Percentiles rank a stretch among this genome's conserved stretches.
Conservation (phyloP, 192 early-diverging fungal species). For the Coemansia sp. region DNA sequence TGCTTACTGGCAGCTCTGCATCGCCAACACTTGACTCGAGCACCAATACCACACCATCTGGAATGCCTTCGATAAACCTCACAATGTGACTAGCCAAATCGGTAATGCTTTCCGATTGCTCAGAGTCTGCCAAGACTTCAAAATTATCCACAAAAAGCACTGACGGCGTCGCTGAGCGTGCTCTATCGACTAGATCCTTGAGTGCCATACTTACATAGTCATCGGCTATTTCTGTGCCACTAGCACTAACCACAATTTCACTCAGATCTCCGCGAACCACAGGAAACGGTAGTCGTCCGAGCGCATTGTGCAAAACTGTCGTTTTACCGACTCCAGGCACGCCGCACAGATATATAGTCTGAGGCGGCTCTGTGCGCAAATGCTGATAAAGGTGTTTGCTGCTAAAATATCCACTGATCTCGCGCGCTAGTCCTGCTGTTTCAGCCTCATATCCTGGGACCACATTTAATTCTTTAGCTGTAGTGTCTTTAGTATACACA, state of each 20-base stretch:
- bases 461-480: neutral
- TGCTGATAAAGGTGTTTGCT: slow-evolving; percentile 15
- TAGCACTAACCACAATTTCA: slow-evolving; percentile 28
- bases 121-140: slow-evolving; percentile 27
- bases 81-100: slow-evolving; percentile 18
- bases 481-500: neutral
- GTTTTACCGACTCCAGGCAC: slow-evolving; percentile 39
- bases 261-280: slow-evolving; percentile 20
- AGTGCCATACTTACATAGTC: slow-evolving; percentile 38
- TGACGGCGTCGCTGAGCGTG: slow-evolving; percentile 22
- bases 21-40: slow-evolving; percentile 28
- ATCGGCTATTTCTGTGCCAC: slow-evolving; percentile 31
- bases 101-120: slow-evolving; percentile 18
- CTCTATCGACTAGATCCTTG: slow-evolving; percentile 16
- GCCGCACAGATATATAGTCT: slow-evolving; percentile 23
- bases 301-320: slow-evolving; percentile 19
- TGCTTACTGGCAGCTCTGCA: slow-evolving; percentile 21
- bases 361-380: slow-evolving; percentile 20
- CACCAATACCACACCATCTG: slow-evolving; percentile 30
- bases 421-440: slow-evolving; percentile 7
- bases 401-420: slow-evolving; percentile 35
- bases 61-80: slow-evolving; percentile 23
- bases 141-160: slow-evolving; percentile 30
- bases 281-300: slow-evolving; percentile 18
- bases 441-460: slow-evolving; percentile 31